phyloP scores from a whole-genome alignment of 208 protist species.

The Trypanosoma platydactyli region DNA sequence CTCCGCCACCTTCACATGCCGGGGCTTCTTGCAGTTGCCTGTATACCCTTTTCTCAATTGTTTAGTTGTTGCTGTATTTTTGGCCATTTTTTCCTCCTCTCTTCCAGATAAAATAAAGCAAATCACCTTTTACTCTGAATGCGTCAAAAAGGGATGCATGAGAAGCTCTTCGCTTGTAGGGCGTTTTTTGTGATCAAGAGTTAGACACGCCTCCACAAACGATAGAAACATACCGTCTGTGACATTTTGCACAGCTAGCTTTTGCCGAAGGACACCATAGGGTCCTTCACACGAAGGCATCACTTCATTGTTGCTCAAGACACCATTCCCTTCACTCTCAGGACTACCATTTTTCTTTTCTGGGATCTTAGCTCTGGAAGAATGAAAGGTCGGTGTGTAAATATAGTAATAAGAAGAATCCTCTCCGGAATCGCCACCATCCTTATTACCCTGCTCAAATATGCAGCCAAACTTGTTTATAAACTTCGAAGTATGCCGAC shows the following conservation, averaged over 20 bases:
- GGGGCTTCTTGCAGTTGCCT: too few relatives aligned
- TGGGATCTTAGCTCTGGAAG: constrained; percentile 21
- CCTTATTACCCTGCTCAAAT: constrained; percentile 73
- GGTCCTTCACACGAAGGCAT: constrained; percentile 23
- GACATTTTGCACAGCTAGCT: constrained; percentile 67
- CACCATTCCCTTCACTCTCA: constrained; percentile 18
- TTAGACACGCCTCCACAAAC: constrained; percentile 88
- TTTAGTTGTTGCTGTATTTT: too few relatives aligned
- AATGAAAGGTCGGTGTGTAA: constrained; percentile 64
- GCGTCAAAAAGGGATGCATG: constrained; percentile 81
- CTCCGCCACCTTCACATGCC: too few relatives aligned
- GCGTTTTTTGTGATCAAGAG: constrained; percentile 81
- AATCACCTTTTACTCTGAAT: constrained; percentile 9
- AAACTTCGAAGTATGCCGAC: constrained; percentile 84
- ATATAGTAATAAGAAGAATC: constrained; percentile 63
- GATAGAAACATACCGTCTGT: constrained; percentile 79
- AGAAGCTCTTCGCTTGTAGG: constrained; percentile 79
- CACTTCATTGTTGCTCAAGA: background rate
- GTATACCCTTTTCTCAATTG: too few relatives aligned
- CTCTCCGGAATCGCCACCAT: constrained; percentile 32
- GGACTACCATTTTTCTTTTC: constrained; percentile 21
- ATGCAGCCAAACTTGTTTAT: constrained; percentile 89
- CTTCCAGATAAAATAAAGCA: background rate
- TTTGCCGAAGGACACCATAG: constrained; percentile 72
- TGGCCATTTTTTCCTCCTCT: background rate